Evolutionary conservation across 2,329 filamentous ascomycete species (phyloP).

Genomic region (Phialophora expanda): DNA sequence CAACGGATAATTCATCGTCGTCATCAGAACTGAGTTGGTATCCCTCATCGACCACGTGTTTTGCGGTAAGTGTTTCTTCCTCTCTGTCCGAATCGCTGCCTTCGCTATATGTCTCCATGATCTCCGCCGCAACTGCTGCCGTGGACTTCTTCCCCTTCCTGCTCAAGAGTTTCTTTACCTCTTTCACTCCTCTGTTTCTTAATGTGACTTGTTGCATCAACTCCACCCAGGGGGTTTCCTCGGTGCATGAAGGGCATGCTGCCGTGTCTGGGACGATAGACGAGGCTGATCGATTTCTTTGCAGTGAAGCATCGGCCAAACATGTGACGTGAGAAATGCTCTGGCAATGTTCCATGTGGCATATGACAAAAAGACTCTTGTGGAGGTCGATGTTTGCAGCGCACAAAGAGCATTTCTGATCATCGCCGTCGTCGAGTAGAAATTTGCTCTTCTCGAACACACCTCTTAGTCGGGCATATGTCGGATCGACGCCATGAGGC

Average conservation of each 20-base stretch:
- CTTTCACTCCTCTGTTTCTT: slow-evolving; percentile 70
- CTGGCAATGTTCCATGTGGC: slow-evolving; percentile 56
- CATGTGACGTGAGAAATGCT: slow-evolving; percentile 62
- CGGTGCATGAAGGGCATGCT: slow-evolving; percentile 71
- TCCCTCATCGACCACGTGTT: slow-evolving; percentile 33
- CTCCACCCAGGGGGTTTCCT: slow-evolving; percentile 69
- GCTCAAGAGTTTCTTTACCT: slow-evolving; percentile 72
- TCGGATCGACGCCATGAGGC: slow-evolving; percentile 57
- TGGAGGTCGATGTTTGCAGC: slow-evolving; percentile 45
- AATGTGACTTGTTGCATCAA: slow-evolving; percentile 84
- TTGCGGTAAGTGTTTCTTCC: slow-evolving; percentile 24
- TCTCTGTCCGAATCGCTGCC: slow-evolving; percentile 33
- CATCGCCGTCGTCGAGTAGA: slow-evolving; percentile 48
- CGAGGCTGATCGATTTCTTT: slow-evolving; percentile 46
- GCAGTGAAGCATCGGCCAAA: slow-evolving; percentile 59
- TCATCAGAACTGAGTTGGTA: slow-evolving; percentile 20
- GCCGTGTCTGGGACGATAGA: slow-evolving; percentile 70
- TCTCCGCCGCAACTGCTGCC: slow-evolving; percentile 41
- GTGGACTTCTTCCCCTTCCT: slow-evolving; percentile 46
- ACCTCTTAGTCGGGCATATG: slow-evolving; percentile 57
- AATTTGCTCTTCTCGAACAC: slow-evolving; percentile 59
- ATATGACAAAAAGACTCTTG: slow-evolving; percentile 56
- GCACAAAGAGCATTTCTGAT: slow-evolving; percentile 58
- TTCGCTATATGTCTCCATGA: slow-evolving; percentile 30
- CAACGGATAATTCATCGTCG: slow-evolving; percentile 40